Percentiles rank a stretch among this genome's conserved stretches.
Conservation (phyloP, 2,329 filamentous ascomycete species). For the Intubia oerlemansii region DNA sequence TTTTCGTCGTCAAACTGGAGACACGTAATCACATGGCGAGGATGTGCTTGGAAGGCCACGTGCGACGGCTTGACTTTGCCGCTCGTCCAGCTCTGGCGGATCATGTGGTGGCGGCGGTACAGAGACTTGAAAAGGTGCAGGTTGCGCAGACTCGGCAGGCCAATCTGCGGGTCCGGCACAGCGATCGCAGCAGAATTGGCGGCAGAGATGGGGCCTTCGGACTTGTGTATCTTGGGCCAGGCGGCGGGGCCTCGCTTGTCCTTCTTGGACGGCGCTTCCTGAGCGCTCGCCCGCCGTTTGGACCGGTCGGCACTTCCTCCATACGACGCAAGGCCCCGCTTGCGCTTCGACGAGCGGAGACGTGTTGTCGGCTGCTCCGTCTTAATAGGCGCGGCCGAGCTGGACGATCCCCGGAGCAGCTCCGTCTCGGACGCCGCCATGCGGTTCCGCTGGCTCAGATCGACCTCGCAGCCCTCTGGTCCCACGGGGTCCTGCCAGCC, state of each 20-base stretch:
- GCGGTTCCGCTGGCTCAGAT: too few species aligned
- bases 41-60: slow-evolving; percentile 89
- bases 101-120: slow-evolving; percentile 80
- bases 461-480: slow-evolving; percentile 53
- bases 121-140: slow-evolving; percentile 92
- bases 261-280: slow-evolving; percentile 21
- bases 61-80: slow-evolving; percentile 70
- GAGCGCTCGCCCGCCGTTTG: slow-evolving; percentile 29
- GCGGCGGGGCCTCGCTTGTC: slow-evolving; percentile 16
- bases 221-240: slow-evolving; percentile 29
- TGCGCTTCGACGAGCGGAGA: slow-evolving; percentile 31
- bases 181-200: slow-evolving; percentile 68
- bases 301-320: slow-evolving; percentile 25
- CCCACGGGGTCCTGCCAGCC: slow-evolving; percentile 85
- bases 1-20: slow-evolving; percentile 96
- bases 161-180: slow-evolving; percentile 62
- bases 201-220: slow-evolving; percentile 69
- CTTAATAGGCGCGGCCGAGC: slow-evolving; percentile 18
- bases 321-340: slow-evolving; percentile 26
- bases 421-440: slow-evolving; percentile 32
- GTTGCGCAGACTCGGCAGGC: slow-evolving; percentile 55
- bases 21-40: slow-evolving; percentile 90
- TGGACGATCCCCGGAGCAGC: too few species aligned
- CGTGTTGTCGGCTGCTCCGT: slow-evolving; percentile 17
- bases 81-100: slow-evolving; percentile 80